Base-by-base conservation (phyloP, 352 stramenopile species). In the Achlya hypogyna region DNA sequence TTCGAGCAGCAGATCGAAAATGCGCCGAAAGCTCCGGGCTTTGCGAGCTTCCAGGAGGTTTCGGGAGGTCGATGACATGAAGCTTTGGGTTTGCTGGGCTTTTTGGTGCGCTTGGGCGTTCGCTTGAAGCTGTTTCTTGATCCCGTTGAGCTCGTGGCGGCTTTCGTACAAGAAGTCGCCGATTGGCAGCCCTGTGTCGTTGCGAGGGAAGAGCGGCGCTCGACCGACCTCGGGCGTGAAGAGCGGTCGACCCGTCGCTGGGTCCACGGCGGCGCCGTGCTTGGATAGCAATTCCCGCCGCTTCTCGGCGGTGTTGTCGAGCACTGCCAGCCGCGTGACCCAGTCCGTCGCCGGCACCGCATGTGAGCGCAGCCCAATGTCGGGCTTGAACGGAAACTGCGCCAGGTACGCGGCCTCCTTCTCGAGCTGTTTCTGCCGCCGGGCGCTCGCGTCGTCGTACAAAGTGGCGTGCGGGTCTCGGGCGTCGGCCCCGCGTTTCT, bases 381-480 rank as follows among this genome's bases (percentile, higher is more conserved):
- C 73, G 22, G 84, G 84, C 63, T 89, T 89, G 74, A 91, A 89
- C 14, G 84, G 62, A 69, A 84, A 89, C 70, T 88, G 81, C 43
- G 73, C 75, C 22, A 85, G 56, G 60, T 88, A 82, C 60, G 78
- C 76, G 18, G 80, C 63, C 42, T 89, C 82, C 5, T 72, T 71
- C 16, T 78, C 77, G 29, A 88, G 72, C 0, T 73, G 71, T 20
- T 77, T 65, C 1, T 74, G 72, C 32, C 74, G 73, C 12, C 71
- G 72, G 16, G 86, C 70, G 47, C 85, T 86, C 18, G 81, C 77
- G 52, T 92, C 75, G 64, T 90, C 84, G 51, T 93, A 93, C 34
- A 93, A 66, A n/a, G 80, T 76, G 23, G 74, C 32, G 62, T 91
- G 74, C 23, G 40, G 22, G 25, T 62, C 64, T 8, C 70, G 69